Base-by-base conservation (phyloP, 2,329 filamentous ascomycete genomes). In the Aspergillus fumigatiaffinis region DNA sequence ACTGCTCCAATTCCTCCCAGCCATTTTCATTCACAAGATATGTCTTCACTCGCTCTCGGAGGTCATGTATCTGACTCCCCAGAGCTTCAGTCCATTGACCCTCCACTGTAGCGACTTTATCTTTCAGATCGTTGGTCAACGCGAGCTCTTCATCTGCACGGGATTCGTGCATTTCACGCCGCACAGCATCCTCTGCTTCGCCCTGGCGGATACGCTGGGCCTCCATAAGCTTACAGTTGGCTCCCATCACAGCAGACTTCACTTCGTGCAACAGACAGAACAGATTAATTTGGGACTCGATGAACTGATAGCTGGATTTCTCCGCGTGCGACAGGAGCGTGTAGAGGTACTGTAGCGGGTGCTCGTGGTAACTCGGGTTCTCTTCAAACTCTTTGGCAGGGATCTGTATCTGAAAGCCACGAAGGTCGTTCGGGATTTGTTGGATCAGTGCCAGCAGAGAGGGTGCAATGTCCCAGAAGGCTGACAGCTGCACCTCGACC, bases 401-500 rank as follows among this genome's bases (percentile, higher is more conserved):
- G 49, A 97, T 92, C 65, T 89, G 84, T 50, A 96, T 83, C 23
- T 85, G 80, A 73, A 96, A 92, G 1, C 76, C 77, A 3, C 70
- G 65, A 26, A 83, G 70, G 25, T 75, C 65, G 1, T 76, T 71
- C 0, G 92, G 92, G 23, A 97, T 87, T 66, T 89, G 89, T 58
- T 96, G 90, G 10, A 96, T 82, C 50, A 97, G 80, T 17, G 87
- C 82, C 26, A 88, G 82, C 0, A 99, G 82, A 3, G 87, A 86
- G 2, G 94, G 94, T 1, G 92, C 93, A 67, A 97, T 96, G 70
- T 99, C 94, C 94, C 94, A 99, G 73, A 97, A 99, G 0, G 93
- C 92, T 9, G 89, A 92, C 2, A 97, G 83, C 75, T 97, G 94
- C 55, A 91, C 85, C 71, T 97, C 92, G 10, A 97, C 91, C 17